Conservation (phyloP, 495 filamentous ascomycete genomes). For the Pyrenopolyporus hunteri region DNA sequence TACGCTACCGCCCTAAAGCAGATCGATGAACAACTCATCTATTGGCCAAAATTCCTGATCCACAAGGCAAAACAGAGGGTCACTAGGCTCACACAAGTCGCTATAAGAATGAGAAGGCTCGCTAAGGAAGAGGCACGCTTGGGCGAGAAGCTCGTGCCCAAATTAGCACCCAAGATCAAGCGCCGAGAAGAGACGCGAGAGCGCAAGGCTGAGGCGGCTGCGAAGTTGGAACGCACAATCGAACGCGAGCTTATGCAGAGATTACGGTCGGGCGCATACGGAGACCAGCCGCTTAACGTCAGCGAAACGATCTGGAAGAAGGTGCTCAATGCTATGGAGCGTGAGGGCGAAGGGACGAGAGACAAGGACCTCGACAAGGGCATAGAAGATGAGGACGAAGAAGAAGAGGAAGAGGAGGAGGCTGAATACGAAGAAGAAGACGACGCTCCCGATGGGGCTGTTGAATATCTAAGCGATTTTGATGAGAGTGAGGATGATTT, state of each 20-base stretch:
- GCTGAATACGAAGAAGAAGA: constrained; percentile 69
- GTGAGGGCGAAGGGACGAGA: constrained; percentile 78
- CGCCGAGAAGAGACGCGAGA: constrained; percentile 89
- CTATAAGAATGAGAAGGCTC: constrained; percentile 80
- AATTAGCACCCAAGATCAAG: constrained; percentile 89
- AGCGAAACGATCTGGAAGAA: constrained; percentile 97
- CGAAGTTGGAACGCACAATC: constrained; percentile 94
- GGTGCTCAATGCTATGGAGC: constrained; percentile 88
- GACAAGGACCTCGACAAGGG: constrained; percentile 88
- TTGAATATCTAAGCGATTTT: constrained; percentile 81
- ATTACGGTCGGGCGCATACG: constrained; percentile 90
- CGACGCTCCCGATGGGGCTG: constrained; percentile 68
- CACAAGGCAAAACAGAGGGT: constrained; percentile 97
- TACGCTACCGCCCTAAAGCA: constrained; percentile 87
- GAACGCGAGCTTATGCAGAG: constrained; percentile 95
- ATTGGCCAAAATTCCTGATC: constrained; percentile 94
- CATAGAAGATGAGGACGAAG: constrained; percentile 80
- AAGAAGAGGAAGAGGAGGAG: constrained; percentile 70
- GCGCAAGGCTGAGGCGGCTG: constrained; percentile 90
- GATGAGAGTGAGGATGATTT: constrained; percentile 61
- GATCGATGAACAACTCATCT: constrained; percentile 86
- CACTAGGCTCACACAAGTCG: constrained; percentile 91
- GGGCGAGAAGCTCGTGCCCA: constrained; percentile 89
- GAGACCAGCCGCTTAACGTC: constrained; percentile 91
- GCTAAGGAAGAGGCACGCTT: constrained; percentile 87